Base-by-base conservation (phyloP, 495 filamentous ascomycete genomes). In the Antarctomyces pellizariae region DNA sequence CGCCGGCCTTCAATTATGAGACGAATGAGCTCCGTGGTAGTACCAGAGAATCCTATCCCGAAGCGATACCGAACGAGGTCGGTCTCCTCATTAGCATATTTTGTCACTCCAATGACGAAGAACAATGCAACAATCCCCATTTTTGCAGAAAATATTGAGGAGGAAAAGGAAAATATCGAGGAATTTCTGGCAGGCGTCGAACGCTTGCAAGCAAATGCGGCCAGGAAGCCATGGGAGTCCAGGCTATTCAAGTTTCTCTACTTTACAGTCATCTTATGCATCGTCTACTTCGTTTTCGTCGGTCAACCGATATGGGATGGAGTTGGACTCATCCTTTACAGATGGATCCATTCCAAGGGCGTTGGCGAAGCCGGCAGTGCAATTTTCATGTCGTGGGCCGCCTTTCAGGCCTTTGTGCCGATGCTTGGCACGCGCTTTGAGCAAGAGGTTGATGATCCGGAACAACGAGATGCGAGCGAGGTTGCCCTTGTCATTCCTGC, bases 401-500 rank as follows among this genome's bases (percentile, higher is more conserved):
- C 19, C 19, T 21, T 21, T 10, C 19, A 21, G 19, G 19, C 19
- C 19, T 21, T 21, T 21, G 19, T 10, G 7, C 19, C 19, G 10
- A 6, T 21, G 7, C 19, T 21, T 21, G 19, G 19, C 10, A 21
- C 19, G 6, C 19, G 19, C 6, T 21, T 21, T 10, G 19, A 21
- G 19, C 19, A 21, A 21, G 19, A 21, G 19, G 19, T 21, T 21
- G 19, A 21, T 21, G 19, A 21, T 21, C 19, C 19, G 6, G 19
- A 21, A 10, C 6, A 21, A 21, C 6, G 19, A 10, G 19, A 21
- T 21, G 6, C 19, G 10, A 21, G 19, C 19, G 15, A 45, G 21
- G 0, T 22, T 7, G 19, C 19, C 6, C 31, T 34, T 5, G 22
- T 34, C 18, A 34, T 34, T 14, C 31, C 31, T 5, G 24, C 20